Percentiles rank a stretch among this genome's conserved stretches.
Evolutionary conservation across 2,329 filamentous ascomycete genomes (phyloP).

Genomic region (Fusarium oxysporum): DNA sequence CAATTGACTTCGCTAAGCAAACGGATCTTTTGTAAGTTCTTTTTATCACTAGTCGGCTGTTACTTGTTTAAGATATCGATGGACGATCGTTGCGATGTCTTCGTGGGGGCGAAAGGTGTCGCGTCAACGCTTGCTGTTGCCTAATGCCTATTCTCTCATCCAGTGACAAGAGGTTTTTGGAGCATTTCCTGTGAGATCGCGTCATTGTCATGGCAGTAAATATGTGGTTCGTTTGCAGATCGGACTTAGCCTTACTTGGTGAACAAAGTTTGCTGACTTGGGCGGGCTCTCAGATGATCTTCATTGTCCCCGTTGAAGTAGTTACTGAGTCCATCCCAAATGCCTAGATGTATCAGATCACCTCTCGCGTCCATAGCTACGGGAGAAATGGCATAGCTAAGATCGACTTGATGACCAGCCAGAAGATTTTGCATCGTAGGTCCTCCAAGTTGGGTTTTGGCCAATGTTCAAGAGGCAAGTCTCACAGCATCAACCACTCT

Average conservation of each 20-base stretch:
- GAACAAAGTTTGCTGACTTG: constrained; percentile 78
- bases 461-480: neutral
- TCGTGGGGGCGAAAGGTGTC: neutral
- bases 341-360: neutral
- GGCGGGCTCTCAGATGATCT: constrained; percentile 75
- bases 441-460: no score
- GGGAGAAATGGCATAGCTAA: neutral
- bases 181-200: neutral
- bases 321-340: constrained; percentile 69
- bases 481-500: neutral
- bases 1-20: neutral
- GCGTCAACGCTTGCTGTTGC: neutral
- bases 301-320: constrained; percentile 82
- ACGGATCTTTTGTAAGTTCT: neutral
- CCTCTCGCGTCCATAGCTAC: accelerated
- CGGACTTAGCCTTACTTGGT: constrained; percentile 61
- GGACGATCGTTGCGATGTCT: neutral
- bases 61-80: neutral
- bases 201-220: neutral
- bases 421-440: neutral
- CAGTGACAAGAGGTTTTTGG: no score
- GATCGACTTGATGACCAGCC: no score
- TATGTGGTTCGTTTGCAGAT: accelerated
- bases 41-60: neutral
- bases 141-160: no score